These are phyloP conservation scores for Cladobotryum protrusum DNA, from an alignment of 2,329 filamentous ascomycete genomes.

Conservation along the genomic window DNA sequence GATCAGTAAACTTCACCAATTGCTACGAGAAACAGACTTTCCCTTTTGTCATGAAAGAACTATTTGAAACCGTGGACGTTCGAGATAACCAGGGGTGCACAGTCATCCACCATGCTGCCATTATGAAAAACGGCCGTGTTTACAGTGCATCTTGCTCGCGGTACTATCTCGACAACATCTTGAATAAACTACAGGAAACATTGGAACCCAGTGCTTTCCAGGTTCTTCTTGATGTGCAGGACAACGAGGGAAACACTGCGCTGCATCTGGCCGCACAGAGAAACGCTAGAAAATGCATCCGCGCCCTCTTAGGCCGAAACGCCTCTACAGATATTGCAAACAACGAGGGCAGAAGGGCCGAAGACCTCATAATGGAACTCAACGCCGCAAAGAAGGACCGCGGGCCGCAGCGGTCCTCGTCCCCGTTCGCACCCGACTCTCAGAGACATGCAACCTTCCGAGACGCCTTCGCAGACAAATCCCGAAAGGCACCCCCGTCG, in stretches of 20 bases:
- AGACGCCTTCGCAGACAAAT: slow-evolving; percentile 40
- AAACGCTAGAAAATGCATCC: slow-evolving; percentile 83
- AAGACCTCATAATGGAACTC: slow-evolving; percentile 71
- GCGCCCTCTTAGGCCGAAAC: slow-evolving; percentile 70
- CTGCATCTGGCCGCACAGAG: slow-evolving; percentile 68
- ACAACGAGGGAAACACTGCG: slow-evolving; percentile 85
- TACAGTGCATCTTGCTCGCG: slow-evolving; percentile 83
- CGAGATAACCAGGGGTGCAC: slow-evolving; percentile 78
- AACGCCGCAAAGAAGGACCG: slow-evolving; percentile 65
- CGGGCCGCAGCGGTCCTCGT: slow-evolving; percentile 69
- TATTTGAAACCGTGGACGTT: slow-evolving; percentile 74
- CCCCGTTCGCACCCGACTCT: slow-evolving; percentile 57
- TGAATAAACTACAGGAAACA: slow-evolving; percentile 78
- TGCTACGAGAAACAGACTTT: slow-evolving; percentile 93
- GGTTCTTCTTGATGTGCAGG: slow-evolving; percentile 71
- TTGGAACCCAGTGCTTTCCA: slow-evolving; percentile 72
- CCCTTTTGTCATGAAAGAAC: slow-evolving; percentile 72
- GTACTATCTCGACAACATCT: slow-evolving; percentile 87
- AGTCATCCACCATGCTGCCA: slow-evolving; percentile 89
- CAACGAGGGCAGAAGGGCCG: slow-evolving; percentile 71
- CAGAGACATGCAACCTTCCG: slow-evolving; percentile 49
- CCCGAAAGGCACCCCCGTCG: slow-evolving; percentile 33
- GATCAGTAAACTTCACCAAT: slow-evolving; percentile 92
- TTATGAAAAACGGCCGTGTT: slow-evolving; percentile 72
- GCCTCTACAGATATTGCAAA: slow-evolving; percentile 81